These are phyloP conservation scores for Penicillium sp. DNA, from an alignment of 2,329 filamentous ascomycete species.

Conservation along the genomic window DNA sequence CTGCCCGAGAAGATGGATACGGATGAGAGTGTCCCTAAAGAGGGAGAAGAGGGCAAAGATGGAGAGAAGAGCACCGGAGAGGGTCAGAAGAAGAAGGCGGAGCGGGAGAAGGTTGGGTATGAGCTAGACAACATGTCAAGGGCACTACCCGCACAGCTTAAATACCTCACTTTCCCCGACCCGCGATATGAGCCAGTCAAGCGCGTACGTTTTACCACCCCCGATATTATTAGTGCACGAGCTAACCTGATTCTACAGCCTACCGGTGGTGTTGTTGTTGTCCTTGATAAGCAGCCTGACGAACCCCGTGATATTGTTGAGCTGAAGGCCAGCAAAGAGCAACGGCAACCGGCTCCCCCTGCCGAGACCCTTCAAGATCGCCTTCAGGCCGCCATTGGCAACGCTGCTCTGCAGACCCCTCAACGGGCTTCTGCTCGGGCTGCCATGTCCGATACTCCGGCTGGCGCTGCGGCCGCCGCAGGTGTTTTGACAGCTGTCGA, in stretches of 20 bases:
- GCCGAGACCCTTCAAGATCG: slow-evolving; percentile 46
- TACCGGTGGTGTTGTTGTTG: slow-evolving; percentile 89
- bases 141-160: slow-evolving; percentile 87
- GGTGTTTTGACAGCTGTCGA: slow-evolving; percentile 84
- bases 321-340: slow-evolving; percentile 81
- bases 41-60: slow-evolving; percentile 55
- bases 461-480: slow-evolving; percentile 69
- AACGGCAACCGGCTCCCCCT: slow-evolving; percentile 43
- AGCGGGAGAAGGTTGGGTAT: slow-evolving; percentile 96
- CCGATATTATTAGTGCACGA: slow-evolving; percentile 1
- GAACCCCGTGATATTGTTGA: slow-evolving; percentile 81
- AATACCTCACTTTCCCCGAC: slow-evolving; percentile 90
- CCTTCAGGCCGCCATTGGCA: slow-evolving; percentile 41
- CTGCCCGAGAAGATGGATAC: slow-evolving; percentile 84
- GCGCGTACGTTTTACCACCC: slow-evolving; percentile 60
- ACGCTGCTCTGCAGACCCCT: slow-evolving; percentile 33
- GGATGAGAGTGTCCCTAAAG: slow-evolving; percentile 60
- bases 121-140: slow-evolving; percentile 97
- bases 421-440: slow-evolving; percentile 29
- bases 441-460: slow-evolving; percentile 23
- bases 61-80: slow-evolving; percentile 62
- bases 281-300: slow-evolving; percentile 77
- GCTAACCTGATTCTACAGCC: slow-evolving; percentile 61
- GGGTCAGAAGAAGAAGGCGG: slow-evolving; percentile 79
- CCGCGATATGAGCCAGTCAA: slow-evolving; percentile 91